These are phyloP conservation scores for Pestalotiopsis sp. DNA, from an alignment of 2,329 filamentous ascomycete species.

Conservation along the genomic window DNA sequence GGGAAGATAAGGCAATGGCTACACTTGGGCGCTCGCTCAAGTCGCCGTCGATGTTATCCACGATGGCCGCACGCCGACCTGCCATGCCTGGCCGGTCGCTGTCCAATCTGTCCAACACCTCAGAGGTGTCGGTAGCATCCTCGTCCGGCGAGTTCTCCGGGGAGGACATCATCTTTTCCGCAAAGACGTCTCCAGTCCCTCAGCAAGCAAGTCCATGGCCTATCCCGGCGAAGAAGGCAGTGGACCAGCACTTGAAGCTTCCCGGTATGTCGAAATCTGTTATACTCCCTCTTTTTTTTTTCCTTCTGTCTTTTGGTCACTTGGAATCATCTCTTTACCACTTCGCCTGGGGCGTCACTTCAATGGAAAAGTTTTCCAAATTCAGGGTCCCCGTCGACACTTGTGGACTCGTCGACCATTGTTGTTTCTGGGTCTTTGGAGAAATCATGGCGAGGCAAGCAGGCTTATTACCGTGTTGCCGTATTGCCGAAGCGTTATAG, in stretches of 20 bases:
- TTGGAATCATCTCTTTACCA: no score
- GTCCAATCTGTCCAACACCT: conserved; percentile 51
- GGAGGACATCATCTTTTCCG: conserved; percentile 41
- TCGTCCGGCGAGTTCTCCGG: conserved; percentile 26
- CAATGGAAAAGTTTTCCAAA: no score
- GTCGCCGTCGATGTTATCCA: conserved; percentile 45
- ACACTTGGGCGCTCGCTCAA: conserved; percentile 53
- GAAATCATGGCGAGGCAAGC: neutral
- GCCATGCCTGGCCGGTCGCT: conserved; percentile 44
- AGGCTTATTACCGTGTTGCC: conserved; percentile 4
- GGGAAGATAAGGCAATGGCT: conserved; percentile 41
- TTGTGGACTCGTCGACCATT: no score
- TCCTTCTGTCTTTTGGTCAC: neutral
- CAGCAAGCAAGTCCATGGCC: conserved; percentile 18
- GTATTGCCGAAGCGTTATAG: conserved; percentile 3
- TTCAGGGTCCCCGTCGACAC: no score
- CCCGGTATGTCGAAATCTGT: conserved; percentile 12
- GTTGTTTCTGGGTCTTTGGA: no score
- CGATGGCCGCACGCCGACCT: conserved; percentile 43
- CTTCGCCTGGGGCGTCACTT: no score
- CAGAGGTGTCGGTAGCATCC: conserved; percentile 43
- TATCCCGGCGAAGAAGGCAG: conserved; percentile 17
- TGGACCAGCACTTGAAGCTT: conserved; percentile 22
- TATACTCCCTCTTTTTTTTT: neutral
- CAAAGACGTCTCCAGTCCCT: conserved; percentile 32